These are phyloP conservation scores for Hanseniaspora mollemarum DNA, from an alignment of 805 yeast species.

Conservation along the genomic window DNA sequence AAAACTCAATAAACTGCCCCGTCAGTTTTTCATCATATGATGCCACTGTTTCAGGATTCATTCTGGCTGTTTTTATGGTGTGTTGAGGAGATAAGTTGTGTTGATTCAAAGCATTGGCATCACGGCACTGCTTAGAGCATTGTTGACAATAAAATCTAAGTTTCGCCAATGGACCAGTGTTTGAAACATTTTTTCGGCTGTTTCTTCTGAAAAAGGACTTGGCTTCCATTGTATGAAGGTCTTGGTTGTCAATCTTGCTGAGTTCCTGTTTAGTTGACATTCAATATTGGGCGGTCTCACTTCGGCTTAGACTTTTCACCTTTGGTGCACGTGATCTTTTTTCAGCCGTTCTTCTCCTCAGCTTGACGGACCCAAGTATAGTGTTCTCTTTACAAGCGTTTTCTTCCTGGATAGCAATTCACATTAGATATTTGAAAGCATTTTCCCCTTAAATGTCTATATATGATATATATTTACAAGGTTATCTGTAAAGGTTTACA, in stretches of 20 bases:
- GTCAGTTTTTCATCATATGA: conserved; percentile 52
- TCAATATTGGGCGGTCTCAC: background rate
- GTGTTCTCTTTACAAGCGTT: no score
- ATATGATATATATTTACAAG: no score
- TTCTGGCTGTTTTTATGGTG: conserved; percentile 41
- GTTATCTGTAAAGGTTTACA: no score
- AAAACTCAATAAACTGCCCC: conserved; percentile 48
- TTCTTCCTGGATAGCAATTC: no score
- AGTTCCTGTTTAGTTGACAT: background rate
- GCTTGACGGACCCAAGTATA: no score
- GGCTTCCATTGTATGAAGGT: background rate
- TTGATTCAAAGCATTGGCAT: conserved; percentile 87
- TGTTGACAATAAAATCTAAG: conserved; percentile 81
- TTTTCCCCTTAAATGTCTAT: no score
- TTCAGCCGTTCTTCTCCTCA: no score
- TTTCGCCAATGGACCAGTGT: conserved; percentile 32
- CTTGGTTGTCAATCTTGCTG: background rate
- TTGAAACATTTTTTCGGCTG: conserved; percentile 45
- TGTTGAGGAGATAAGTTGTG: conserved; percentile 81
- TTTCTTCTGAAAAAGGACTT: conserved; percentile 52
- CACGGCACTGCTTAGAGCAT: conserved; percentile 88
- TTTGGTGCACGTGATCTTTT: no score
- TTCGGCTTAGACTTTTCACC: no score
- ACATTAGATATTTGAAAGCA: no score
- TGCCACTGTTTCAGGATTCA: conserved; percentile 41